phyloP scores from a whole-genome alignment of 2,329 filamentous ascomycete genomes.

The Hypoxylon sp. region DNA sequence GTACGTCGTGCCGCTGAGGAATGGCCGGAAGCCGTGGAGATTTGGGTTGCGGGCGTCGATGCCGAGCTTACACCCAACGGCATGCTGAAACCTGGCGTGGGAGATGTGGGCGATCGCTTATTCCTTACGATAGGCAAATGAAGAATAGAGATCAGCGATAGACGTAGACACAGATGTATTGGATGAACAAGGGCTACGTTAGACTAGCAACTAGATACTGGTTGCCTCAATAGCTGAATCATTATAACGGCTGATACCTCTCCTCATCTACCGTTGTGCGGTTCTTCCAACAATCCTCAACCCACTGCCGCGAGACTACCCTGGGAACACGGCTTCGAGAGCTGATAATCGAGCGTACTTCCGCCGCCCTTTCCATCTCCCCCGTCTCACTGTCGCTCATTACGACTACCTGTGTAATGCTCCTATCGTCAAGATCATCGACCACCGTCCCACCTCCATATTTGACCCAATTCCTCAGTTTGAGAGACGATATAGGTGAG shows the following conservation, averaged over 20 bases:
- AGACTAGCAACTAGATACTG: constrained; percentile 3
- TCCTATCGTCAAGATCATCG: constrained; percentile 64
- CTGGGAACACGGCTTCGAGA: constrained; percentile 71
- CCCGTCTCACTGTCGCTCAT: constrained; percentile 59
- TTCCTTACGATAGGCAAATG: constrained; percentile 92
- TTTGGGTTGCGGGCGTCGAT: constrained; percentile 89
- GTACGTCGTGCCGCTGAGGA: constrained; percentile 78
- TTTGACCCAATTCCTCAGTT: constrained; percentile 70
- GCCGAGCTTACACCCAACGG: constrained; percentile 79
- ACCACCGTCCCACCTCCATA: constrained; percentile 78
- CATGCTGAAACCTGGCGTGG: constrained; percentile 92
- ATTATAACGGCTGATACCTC: constrained; percentile 58
- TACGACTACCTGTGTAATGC: constrained; percentile 82
- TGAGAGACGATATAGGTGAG: constrained; percentile 56
- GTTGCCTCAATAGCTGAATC: constrained; percentile 6
- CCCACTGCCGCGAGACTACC: constrained; percentile 79
- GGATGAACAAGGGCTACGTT: constrained; percentile 17
- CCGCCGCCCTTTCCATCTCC: constrained; percentile 59
- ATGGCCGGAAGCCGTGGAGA: constrained; percentile 82
- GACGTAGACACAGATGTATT: constrained; percentile 18
- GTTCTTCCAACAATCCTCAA: constrained; percentile 85
- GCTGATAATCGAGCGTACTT: constrained; percentile 65
- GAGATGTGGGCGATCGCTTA: constrained; percentile 90
- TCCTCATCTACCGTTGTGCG: constrained; percentile 86
- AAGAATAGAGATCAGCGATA: constrained; percentile 23